phyloP scores from a whole-genome alignment of 345 rosid genomes.

The Gossypium raimondii region DNA sequence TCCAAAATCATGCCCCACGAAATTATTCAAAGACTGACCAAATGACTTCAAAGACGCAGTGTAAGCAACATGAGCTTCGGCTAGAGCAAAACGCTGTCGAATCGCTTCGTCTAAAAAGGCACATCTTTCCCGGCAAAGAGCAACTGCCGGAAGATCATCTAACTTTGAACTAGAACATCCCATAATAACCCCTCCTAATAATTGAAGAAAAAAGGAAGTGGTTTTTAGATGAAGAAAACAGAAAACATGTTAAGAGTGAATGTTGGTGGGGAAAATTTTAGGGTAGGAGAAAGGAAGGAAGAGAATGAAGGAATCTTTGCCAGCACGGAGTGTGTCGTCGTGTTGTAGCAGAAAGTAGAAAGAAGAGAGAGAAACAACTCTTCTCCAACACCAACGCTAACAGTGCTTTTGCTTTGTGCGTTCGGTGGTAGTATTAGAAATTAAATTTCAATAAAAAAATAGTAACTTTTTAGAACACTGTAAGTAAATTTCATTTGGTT shows the following conservation, averaged over 20 bases:
- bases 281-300: conserved; percentile 10
- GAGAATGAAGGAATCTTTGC: conserved; percentile 55
- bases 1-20: conserved; percentile 36
- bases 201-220: not conserved
- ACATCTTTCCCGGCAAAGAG: conserved; percentile 83
- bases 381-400: not conserved
- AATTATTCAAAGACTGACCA: conserved; percentile 50
- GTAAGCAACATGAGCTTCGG: conserved; percentile 73
- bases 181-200: conserved; percentile 26
- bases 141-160: conserved; percentile 93
- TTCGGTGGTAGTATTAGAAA: conserved; percentile 1
- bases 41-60: conserved; percentile 43
- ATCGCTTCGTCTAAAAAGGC: conserved; percentile 62
- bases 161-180: conserved; percentile 86
- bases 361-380: conserved; percentile 14
- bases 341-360: conserved; percentile 35
- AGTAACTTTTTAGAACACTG: not conserved
- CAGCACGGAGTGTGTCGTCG: conserved; percentile 71
- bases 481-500: not conserved
- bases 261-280: conserved; percentile 32
- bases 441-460: not conserved
- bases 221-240: conserved; percentile 13
- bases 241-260: conserved; percentile 21
- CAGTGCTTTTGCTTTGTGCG: not conserved
- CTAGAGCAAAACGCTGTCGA: conserved; percentile 56